phyloP scores from a whole-genome alignment of 371 early-diverging fungal species.

The Syncephalastrum monosporum region DNA sequence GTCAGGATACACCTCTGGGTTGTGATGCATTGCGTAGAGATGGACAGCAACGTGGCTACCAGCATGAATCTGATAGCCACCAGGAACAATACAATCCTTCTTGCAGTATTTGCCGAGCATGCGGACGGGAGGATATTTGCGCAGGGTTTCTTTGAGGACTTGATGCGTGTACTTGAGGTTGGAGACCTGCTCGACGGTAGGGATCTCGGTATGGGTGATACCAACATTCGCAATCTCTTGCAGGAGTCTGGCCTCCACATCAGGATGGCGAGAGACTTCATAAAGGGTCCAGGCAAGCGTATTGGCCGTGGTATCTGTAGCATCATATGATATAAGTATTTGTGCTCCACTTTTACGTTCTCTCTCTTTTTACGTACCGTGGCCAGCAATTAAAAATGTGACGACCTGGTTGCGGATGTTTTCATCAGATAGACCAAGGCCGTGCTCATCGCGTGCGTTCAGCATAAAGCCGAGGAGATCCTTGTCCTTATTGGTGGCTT shows the following conservation, averaged over 20 bases:
- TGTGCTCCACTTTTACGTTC: neutral
- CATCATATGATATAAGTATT: neutral
- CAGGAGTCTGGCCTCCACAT: conserved; percentile 37
- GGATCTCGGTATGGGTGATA: conserved; percentile 34
- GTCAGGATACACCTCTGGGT: conserved; percentile 44
- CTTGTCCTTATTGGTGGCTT: conserved; percentile 37
- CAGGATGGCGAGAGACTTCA: conserved; percentile 44
- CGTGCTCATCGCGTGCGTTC: conserved; percentile 44
- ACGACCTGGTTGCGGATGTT: conserved; percentile 62
- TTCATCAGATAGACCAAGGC: conserved; percentile 41
- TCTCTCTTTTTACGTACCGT: conserved; percentile 33
- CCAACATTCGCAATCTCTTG: conserved; percentile 55
- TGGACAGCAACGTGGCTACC: conserved; percentile 19
- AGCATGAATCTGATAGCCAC: conserved; percentile 38
- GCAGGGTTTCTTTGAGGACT: conserved; percentile 55
- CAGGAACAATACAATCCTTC: conserved; percentile 51
- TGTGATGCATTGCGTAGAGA: conserved; percentile 44
- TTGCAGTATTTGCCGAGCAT: conserved; percentile 44
- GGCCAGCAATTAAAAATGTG: conserved; percentile 58
- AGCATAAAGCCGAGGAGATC: conserved; percentile 63
- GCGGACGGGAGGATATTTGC: conserved; percentile 53
- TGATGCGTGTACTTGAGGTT: conserved; percentile 41
- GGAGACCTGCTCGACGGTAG: conserved; percentile 44
- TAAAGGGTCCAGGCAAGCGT: conserved; percentile 54
- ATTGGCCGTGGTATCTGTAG: conserved; percentile 32